Base-by-base conservation (phyloP, 495 filamentous ascomycete species). In the Penicillium malachiteum region DNA sequence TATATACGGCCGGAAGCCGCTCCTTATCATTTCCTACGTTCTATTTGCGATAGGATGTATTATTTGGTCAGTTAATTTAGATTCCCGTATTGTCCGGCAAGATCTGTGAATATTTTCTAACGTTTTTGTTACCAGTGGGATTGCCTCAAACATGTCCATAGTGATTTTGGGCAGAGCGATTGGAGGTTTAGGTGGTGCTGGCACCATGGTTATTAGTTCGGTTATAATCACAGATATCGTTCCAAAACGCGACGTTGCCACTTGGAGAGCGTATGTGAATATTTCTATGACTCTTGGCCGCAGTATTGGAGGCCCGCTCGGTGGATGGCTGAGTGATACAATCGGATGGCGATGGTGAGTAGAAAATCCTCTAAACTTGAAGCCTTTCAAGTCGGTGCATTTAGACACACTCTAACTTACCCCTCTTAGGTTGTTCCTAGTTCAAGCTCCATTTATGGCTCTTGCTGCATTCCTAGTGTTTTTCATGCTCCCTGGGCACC, bases 291-390 rank as follows among this genome's bases (percentile, higher is more conserved):
- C 84, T 0, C 71, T 82, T 3, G 86, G 86, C 8, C 77, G 87
- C n/a, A 83, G 79, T 52, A 52, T 85, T 11, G 86, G 87, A 5
- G 86, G 86, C 0, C 85, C 85, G 1, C 34, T 86, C 0, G 87
- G 87, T 1, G 87, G 87, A 0, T 83, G 74, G 57, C 65, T 90
- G 10, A 82, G 84, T 9, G 84, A 90, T 55, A 78, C 79, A 1
- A 76, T 87, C 26, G 84, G 85, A 48, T 89, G 86, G 86, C 72
- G 86, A 64, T 88, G 84, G 85, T 84, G 50, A n/a, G 48, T 57
- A n/a, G 26, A 11, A 50, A 42, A 4, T 14, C 21, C 18, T 12
- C 3, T 4, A n/a, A 8, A 32, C 16, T 18, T n/a, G n/a, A n/a
- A n/a, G n/a, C n/a, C n/a, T n/a, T n/a, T n/a, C n/a, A n/a, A 41